Percentiles rank a stretch among this genome's conserved stretches.
phyloP scores from a whole-genome alignment of 1,284 basidiomycete genomes.

The Mycena sp. region DNA sequence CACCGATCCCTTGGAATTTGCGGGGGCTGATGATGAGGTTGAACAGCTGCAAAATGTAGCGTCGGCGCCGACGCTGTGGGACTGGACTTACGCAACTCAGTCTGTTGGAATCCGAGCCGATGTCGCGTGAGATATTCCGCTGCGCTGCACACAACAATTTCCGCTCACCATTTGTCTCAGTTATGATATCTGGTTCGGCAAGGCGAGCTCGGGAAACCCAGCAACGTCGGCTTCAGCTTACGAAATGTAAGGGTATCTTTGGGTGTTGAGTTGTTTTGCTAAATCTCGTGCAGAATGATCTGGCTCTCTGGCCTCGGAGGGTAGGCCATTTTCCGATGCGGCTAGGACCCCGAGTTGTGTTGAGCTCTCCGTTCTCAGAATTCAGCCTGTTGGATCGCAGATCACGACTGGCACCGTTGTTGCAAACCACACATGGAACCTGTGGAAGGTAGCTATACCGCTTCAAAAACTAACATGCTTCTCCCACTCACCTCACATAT shows the following conservation, averaged over 20 bases:
- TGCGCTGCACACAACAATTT: background rate
- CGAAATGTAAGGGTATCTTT: conserved; percentile 57
- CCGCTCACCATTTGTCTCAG: conserved; percentile 40
- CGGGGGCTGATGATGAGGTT: conserved; percentile 4
- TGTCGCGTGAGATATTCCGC: conserved; percentile 54
- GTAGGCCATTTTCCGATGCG: conserved; percentile 43
- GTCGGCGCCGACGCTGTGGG: conserved; percentile 62
- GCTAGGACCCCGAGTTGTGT: background rate
- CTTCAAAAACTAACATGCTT: background rate
- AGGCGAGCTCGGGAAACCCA: conserved; percentile 54
- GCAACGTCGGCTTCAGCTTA: conserved; percentile 61
- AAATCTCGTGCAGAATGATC: conserved; percentile 59
- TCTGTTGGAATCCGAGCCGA: conserved; percentile 63
- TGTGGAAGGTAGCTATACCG: conserved; percentile 52
- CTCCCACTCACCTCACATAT: background rate
- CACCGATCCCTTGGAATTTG: background rate
- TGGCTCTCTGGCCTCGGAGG: conserved; percentile 71
- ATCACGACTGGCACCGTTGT: conserved; percentile 54
- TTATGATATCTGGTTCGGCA: conserved; percentile 69
- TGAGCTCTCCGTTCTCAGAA: conserved; percentile 45
- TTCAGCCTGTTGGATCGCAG: conserved; percentile 66
- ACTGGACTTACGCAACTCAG: conserved; percentile 58
- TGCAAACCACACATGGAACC: conserved; percentile 64
- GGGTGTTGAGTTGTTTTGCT: conserved; percentile 1
- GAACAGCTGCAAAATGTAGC: conserved; percentile 53